Base-by-base conservation (phyloP, 441 rosid species). In the Viola pubescens region DNA sequence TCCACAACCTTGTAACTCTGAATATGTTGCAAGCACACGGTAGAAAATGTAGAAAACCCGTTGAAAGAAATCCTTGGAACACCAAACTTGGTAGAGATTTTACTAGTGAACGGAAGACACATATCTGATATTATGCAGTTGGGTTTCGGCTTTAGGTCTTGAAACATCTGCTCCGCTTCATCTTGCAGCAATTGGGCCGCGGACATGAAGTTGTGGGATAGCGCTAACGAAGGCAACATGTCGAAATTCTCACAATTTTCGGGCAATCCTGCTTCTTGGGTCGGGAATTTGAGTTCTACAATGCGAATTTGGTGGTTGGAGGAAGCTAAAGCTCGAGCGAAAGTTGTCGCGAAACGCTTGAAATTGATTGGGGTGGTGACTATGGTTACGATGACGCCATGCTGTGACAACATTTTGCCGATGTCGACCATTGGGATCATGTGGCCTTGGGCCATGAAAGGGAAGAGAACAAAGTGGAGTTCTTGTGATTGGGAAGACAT, bases 351-450 rank as follows among this genome's bases (percentile, higher is more conserved):
- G 16, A 63, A 57, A 11, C 78, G 57, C 6, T 58, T 52, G 1
- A 83, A 79, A 34, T 78, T 78, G 3, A 10, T 19, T 1, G 71
- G 70, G 0, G 82, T 71, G 8, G 79, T 70, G 70, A 77, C 50
- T 7, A 74, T 51, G 39, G 74, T 71, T 52, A 74, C 45, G 16
- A 13, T 54, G 12, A 51, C 51, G 3, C 74, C 66, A 10, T 55
- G 72, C 8, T 52, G 63, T 5, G 79, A 68, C 37, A 78, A 65
- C 53, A 73, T n/a, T 37, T 50, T 70, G 13, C 72, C 81, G 0
- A 68, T 72, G 58, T 77, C 84, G 4, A 75, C 12, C 81, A 72
- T 67, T 5, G 79, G 74, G 19, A 77, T 72, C 71, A 77, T 65
- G 60, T 70, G 77, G 48, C 82, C 81, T 37, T 59, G 79, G 7